These are phyloP conservation scores for Trichoderma sp. DNA, from an alignment of 2,329 filamentous ascomycete species.

Conservation along the genomic window DNA sequence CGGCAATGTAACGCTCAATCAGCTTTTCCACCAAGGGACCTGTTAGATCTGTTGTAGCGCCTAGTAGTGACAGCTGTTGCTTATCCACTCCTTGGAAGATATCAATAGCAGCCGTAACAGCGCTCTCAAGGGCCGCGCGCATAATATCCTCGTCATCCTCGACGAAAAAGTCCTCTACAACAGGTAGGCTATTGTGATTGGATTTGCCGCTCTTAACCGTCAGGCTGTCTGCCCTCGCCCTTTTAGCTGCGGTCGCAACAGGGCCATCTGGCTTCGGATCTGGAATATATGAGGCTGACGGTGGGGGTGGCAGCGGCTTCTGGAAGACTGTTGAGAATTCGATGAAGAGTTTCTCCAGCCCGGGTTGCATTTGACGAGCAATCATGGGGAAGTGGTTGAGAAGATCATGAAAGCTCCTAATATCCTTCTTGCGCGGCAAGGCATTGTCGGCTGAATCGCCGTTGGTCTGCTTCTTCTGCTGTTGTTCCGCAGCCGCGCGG, in stretches of 20 bases:
- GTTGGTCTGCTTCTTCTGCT: conserved; percentile 34
- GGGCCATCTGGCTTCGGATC: conserved; percentile 58
- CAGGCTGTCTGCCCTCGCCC: conserved; percentile 52
- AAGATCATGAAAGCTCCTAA: conserved; percentile 86
- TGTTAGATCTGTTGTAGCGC: conserved; percentile 89
- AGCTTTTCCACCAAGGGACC: conserved; percentile 88
- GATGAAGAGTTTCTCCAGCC: conserved; percentile 82
- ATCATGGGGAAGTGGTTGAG: conserved; percentile 93
- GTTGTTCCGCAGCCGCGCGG: conserved; percentile 36
- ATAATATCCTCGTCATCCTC: conserved; percentile 92
- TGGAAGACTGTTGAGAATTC: conserved; percentile 86
- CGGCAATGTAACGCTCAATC: conserved; percentile 91
- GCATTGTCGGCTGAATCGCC: conserved; percentile 42
- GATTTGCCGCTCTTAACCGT: conserved; percentile 34
- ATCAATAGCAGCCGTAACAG: conserved; percentile 90
- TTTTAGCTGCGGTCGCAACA: conserved; percentile 53
- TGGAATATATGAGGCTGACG: conserved; percentile 57
- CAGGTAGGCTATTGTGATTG: conserved; percentile 39
- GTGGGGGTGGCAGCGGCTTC: conserved; percentile 75
- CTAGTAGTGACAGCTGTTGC: conserved; percentile 86
- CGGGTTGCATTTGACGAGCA: conserved; percentile 90
- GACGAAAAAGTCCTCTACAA: conserved; percentile 66
- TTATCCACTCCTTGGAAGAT: conserved; percentile 95
- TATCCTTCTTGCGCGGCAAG: conserved; percentile 72
- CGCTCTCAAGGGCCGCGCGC: conserved; percentile 83